Conservation (phyloP, 139 green algal species). For the Nannochloris sp. region DNA sequence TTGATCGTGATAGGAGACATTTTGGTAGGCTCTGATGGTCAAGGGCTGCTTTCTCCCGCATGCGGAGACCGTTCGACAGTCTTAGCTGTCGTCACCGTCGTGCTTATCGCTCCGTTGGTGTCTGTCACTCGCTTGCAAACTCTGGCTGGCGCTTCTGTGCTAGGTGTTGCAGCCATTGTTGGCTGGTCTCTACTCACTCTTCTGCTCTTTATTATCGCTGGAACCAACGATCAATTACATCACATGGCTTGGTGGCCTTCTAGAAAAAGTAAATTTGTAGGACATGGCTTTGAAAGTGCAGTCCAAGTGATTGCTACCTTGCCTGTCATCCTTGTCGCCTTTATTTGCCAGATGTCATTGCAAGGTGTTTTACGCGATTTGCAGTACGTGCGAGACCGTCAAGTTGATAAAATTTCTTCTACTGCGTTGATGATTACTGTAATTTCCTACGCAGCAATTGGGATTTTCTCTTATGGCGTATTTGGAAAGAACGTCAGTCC, state of each 20-base stretch:
- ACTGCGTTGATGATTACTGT: not conserved
- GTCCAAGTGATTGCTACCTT: constrained; percentile 16
- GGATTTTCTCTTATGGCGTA: constrained; percentile 17
- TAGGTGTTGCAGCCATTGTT: constrained; percentile 19
- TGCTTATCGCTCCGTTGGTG: constrained; percentile 17
- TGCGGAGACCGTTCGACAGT: constrained; percentile 19
- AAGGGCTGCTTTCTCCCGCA: constrained; percentile 9
- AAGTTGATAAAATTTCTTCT: constrained; percentile 7
- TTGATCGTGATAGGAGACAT: constrained; percentile 6
- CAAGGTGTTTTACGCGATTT: constrained; percentile 9
- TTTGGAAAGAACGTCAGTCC: constrained; percentile 4
- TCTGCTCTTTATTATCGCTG: constrained; percentile 13
- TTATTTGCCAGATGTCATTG: constrained; percentile 13
- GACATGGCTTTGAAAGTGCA: constrained; percentile 19
- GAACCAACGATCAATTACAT: constrained; percentile 12
- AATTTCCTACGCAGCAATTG: constrained; percentile 10
- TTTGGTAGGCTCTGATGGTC: not conserved
- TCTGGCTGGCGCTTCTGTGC: not conserved
- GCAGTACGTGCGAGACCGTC: not conserved
- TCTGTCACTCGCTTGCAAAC: constrained; percentile 4
- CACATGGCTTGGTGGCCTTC: constrained; percentile 20
- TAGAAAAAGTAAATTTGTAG: not conserved
- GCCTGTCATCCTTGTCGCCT: constrained; percentile 17
- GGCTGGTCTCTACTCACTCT: constrained; percentile 10
- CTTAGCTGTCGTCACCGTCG: constrained; percentile 13